phyloP scores from a whole-genome alignment of 2,329 filamentous ascomycete species.

The Fusarium torreyae region DNA sequence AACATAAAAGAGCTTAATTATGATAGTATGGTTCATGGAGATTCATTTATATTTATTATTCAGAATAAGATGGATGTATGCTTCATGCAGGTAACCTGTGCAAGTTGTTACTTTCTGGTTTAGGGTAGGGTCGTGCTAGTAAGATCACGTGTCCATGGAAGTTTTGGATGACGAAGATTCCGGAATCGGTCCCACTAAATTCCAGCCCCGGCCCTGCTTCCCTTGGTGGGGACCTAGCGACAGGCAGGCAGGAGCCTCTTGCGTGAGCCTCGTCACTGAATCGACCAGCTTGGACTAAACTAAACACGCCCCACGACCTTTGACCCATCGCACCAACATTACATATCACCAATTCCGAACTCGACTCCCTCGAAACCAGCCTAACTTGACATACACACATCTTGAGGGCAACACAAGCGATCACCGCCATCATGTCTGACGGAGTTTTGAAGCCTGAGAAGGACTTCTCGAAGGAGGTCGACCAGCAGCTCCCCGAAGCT shows the following conservation, averaged over 20 bases:
- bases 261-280: slow-evolving; percentile 55
- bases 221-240: slow-evolving; percentile 38
- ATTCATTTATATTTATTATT: too few species aligned
- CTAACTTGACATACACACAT: not conserved
- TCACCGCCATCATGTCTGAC: slow-evolving; percentile 77
- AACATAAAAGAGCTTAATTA: too few species aligned
- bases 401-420: slow-evolving; percentile 18
- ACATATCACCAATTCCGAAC: slow-evolving; percentile 29
- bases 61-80: too few species aligned
- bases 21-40: too few species aligned
- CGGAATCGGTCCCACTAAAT: slow-evolving; percentile 45
- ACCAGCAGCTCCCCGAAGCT: slow-evolving; percentile 91
- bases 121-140: not conserved
- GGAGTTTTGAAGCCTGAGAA: slow-evolving; percentile 92
- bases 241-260: slow-evolving; percentile 59
- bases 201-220: slow-evolving; percentile 38
- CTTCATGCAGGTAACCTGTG: too few species aligned
- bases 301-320: slow-evolving; percentile 47
- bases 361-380: not conserved
- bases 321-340: slow-evolving; percentile 42
- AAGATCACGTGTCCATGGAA: slow-evolving; percentile 24
- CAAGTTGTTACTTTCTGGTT: not conserved
- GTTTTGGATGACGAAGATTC: slow-evolving; percentile 13
- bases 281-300: slow-evolving; percentile 47
- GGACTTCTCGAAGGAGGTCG: slow-evolving; percentile 97